Evolutionary conservation across 331 rosid species (phyloP).

Genomic region (Cydonia oblonga): DNA sequence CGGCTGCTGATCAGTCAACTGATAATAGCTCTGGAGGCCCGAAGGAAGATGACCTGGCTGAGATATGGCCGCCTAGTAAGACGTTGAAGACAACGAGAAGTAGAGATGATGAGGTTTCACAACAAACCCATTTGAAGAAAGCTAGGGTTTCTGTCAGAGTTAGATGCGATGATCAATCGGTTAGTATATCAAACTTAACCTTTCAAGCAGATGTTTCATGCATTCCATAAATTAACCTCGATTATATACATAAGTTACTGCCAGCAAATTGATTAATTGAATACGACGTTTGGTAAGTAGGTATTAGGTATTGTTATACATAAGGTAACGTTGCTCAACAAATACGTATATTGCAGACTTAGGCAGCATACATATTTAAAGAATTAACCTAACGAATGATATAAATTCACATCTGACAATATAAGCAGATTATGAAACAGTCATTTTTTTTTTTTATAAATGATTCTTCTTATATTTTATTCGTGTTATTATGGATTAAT

Average conservation of each 20-base stretch:
- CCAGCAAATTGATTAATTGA: background rate
- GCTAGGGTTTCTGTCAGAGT: conserved; percentile 65
- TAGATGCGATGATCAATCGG: conserved; percentile 50
- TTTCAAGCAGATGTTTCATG: background rate
- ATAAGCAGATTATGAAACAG: background rate
- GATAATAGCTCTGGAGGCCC: background rate
- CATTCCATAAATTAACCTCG: background rate
- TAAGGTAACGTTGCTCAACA: background rate
- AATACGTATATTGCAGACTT: background rate
- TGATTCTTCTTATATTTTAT: background rate
- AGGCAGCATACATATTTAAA: background rate
- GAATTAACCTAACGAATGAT: background rate
- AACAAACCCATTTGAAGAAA: conserved; percentile 33
- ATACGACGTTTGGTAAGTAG: background rate
- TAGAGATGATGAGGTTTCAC: conserved; percentile 23
- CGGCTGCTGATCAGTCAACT: background rate
- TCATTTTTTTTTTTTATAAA: too few relatives aligned
- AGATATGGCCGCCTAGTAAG: conserved; percentile 41
- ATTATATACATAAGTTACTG: background rate
- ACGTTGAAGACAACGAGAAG: conserved; percentile 18
- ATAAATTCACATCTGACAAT: background rate
- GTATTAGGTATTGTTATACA: background rate
- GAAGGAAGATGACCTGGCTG: conserved; percentile 21
- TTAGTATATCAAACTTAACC: conserved; percentile 14
- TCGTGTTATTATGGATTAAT: background rate